Percentiles rank a stretch among this genome's conserved stretches.
Evolutionary conservation across 2,329 filamentous ascomycete species (phyloP).

Genomic region (Colletotrichum aenigma): DNA sequence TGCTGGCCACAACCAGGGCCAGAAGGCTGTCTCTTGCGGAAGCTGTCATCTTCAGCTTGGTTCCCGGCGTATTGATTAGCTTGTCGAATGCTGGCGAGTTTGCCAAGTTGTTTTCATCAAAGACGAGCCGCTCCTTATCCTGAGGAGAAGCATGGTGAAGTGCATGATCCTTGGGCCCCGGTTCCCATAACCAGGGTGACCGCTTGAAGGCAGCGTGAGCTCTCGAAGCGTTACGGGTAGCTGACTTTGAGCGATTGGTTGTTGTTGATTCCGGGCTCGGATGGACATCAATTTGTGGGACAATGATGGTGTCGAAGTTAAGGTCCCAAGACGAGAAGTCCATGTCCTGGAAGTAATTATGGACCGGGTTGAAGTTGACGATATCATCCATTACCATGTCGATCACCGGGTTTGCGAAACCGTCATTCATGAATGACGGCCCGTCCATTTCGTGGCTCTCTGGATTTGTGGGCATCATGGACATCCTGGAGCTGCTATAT

Average conservation of each 20-base stretch:
- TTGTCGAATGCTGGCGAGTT: conserved; percentile 14
- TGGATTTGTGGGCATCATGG: background rate
- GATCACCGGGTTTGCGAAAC: conserved; percentile 4
- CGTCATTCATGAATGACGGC: conserved; percentile 1
- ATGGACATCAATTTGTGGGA: conserved; percentile 30
- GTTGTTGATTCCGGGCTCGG: conserved; percentile 30
- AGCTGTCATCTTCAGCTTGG: conserved; percentile 23
- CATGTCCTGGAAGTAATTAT: conserved; percentile 33
- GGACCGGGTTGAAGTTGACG: conserved; percentile 29
- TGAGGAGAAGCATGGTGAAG: conserved; percentile 3
- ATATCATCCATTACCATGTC: conserved; percentile 19
- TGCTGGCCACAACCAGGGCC: conserved; percentile 30
- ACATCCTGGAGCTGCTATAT: background rate
- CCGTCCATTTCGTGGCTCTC: background rate
- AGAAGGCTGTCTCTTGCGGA: conserved; percentile 32
- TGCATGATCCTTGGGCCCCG: conserved; percentile 29
- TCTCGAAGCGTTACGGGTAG: conserved; percentile 27
- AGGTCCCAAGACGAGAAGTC: conserved; percentile 36
- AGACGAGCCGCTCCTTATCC: conserved; percentile 7
- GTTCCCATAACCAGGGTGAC: conserved; percentile 38
- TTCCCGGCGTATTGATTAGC: conserved; percentile 5
- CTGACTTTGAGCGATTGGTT: conserved; percentile 24
- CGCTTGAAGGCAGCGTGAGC: conserved; percentile 36
- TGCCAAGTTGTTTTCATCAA: conserved; percentile 6
- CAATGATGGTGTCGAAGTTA: conserved; percentile 31